phyloP scores from a whole-genome alignment of 2,329 filamentous ascomycete species.

The Neofusicoccum umdonicola region DNA sequence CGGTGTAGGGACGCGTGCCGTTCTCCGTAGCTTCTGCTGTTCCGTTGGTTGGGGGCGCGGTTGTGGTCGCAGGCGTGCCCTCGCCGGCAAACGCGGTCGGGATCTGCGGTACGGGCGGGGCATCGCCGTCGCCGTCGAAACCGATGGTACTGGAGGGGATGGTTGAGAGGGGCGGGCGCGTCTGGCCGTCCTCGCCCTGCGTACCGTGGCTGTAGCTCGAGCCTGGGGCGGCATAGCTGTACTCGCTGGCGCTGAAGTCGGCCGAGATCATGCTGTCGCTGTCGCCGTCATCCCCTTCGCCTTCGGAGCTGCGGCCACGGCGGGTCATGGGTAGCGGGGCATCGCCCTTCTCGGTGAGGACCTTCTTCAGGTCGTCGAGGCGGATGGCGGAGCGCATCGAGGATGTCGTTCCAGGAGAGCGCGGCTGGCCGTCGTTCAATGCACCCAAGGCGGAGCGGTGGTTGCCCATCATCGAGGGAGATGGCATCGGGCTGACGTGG shows the following conservation, averaged over 20 bases:
- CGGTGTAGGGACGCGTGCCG: background rate
- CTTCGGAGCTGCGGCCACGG: slow-evolving; percentile 45
- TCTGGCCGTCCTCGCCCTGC: background rate
- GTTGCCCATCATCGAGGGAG: background rate
- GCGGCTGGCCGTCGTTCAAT: slow-evolving; percentile 3
- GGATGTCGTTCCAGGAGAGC: slow-evolving; percentile 34
- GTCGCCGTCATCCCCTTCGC: slow-evolving; percentile 50
- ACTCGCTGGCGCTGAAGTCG: slow-evolving; percentile 65
- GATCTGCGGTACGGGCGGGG: slow-evolving; percentile 5
- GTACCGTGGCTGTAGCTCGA: slow-evolving; percentile 5
- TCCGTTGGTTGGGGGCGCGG: background rate
- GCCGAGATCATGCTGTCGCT: slow-evolving; percentile 69
- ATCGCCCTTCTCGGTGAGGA: slow-evolving; percentile 32
- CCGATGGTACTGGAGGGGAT: background rate
- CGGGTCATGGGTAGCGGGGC: slow-evolving; percentile 42
- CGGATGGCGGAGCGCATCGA: slow-evolving; percentile 39
- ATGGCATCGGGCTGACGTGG: slow-evolving; percentile 15
- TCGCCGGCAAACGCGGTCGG: slow-evolving; percentile 2
- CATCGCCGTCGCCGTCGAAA: background rate
- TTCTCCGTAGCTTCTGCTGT: background rate
- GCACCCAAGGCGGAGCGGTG: slow-evolving; percentile 12
- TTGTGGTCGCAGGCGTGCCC: background rate
- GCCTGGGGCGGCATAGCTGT: slow-evolving; percentile 48
- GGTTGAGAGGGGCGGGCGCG: slow-evolving; percentile 1
- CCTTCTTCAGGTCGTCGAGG: slow-evolving; percentile 48